These are phyloP conservation scores for Zymoseptoria tritici DNA, from an alignment of 2,329 filamentous ascomycete species.

Conservation along the genomic window DNA sequence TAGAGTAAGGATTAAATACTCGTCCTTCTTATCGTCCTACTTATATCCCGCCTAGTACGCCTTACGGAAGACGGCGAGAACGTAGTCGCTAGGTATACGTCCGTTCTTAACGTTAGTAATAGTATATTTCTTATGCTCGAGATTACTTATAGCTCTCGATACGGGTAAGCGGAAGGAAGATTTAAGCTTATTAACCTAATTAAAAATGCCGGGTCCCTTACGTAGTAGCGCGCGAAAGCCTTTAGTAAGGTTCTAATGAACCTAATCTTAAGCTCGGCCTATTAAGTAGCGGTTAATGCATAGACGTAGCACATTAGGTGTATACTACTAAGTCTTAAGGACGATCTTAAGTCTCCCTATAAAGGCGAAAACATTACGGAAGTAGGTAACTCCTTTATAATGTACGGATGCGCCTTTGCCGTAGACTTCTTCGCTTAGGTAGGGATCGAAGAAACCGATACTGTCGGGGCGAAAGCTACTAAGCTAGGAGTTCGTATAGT, in stretches of 20 bases:
- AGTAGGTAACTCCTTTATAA: neutral
- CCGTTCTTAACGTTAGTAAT: neutral
- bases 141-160: neutral
- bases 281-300: too few species aligned
- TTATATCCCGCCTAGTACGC: neutral
- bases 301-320: neutral
- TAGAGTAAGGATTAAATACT: neutral
- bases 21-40: neutral
- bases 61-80: neutral
- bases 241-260: neutral
- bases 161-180: neutral
- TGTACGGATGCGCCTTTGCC: neutral
- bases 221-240: neutral
- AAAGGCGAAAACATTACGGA: neutral
- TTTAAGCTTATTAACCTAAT: neutral
- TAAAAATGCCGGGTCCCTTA: neutral
- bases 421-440: neutral
- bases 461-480: neutral
- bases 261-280: too few species aligned
- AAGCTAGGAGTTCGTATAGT: neutral
- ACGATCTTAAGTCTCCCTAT: neutral
- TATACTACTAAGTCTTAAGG: neutral
- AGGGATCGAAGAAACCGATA: neutral
- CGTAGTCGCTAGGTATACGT: neutral
- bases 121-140: neutral